Evolutionary conservation across 176 grass and related monocot species (phyloP), one percentile per base, ranked within the genome.

Genomic region (Musa acuminata): DNA sequence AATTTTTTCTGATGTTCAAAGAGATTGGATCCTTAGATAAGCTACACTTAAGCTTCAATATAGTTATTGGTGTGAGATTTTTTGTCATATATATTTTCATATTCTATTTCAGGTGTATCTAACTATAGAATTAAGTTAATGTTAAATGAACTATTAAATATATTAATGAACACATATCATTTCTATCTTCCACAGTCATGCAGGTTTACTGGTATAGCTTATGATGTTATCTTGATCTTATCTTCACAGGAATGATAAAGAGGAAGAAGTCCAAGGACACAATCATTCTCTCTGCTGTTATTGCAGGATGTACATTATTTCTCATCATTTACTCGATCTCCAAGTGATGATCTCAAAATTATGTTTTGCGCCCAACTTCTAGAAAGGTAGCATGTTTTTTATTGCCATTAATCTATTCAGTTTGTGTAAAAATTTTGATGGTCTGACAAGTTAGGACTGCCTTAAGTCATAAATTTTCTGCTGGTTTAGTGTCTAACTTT

Each of bases 261-360:
- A 49, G 79, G 49, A 86, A 82, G 84, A 86, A 86, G 75, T 85
- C 79, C 21, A 86, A 72, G 68, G 84, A 86, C 64, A 78, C 74
- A 0, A 77, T 86, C 21, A 71, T 86, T 71, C 69, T 82, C 70
- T 78, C 79, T 52, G 75, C 75, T n/a, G 79, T 82, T 51, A 74
- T 77, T 21, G 84, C 80, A 19, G 26, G 72, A 52, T 86, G 80
- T 75, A 86, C 84, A 64, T 75, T 86, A 53, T 82, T 86, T 22
- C 74, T 86, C 51, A 9, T 86, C 77, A 75, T 76, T 74, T 86
- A 86, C 60, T 86, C 73, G 79, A 55, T 82, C 55, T 26, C 73
- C 49, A 86, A 86, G 52, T 86, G 64, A 82, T 82, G 49, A 13
- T 52, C 24, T 27, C 9, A 55, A 50, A 21, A 3, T n/a, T 16